Conservation (phyloP, 352 stramenopile genomes). For the Hyphochytrium catenoides region DNA sequence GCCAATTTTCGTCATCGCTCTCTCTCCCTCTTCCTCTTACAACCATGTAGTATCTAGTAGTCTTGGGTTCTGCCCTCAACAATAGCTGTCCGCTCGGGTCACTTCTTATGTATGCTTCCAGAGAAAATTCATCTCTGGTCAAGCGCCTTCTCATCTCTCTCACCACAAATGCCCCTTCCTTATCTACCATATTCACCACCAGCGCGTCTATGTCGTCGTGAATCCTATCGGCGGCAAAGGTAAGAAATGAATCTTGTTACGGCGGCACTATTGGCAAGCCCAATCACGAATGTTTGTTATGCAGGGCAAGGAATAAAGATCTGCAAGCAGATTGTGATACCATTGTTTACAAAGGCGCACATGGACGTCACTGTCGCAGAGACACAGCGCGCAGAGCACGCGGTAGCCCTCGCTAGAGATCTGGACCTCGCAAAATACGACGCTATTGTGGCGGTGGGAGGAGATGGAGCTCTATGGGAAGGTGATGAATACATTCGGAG, state of each 20-base stretch:
- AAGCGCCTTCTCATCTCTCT: no score
- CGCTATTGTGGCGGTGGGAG: conserved; percentile 31
- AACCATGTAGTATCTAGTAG: no score
- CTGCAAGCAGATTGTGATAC: conserved; percentile 21
- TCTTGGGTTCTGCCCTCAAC: no score
- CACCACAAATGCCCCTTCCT: no score
- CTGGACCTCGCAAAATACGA: conserved; percentile 26
- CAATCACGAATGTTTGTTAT: neutral
- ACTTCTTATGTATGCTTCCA: no score
- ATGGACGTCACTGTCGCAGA: conserved; percentile 25
- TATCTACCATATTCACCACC: no score
- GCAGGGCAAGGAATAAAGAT: conserved; percentile 19
- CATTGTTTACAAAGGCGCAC: conserved; percentile 23
- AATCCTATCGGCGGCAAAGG: conserved; percentile 29
- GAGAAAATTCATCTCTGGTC: no score
- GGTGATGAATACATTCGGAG: conserved; percentile 17
- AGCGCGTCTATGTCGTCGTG: conserved; percentile 31
- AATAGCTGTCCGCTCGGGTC: no score
- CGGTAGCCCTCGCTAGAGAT: conserved; percentile 19
- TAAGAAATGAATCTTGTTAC: conserved; percentile 1
- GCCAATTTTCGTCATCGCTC: no score
- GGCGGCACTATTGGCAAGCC: neutral
- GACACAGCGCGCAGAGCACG: conserved; percentile 24
- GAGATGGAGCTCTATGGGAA: conserved; percentile 36
- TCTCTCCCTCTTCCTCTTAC: no score